Conservation (phyloP, 106 monocot species). For the Vanilla planifolia region DNA sequence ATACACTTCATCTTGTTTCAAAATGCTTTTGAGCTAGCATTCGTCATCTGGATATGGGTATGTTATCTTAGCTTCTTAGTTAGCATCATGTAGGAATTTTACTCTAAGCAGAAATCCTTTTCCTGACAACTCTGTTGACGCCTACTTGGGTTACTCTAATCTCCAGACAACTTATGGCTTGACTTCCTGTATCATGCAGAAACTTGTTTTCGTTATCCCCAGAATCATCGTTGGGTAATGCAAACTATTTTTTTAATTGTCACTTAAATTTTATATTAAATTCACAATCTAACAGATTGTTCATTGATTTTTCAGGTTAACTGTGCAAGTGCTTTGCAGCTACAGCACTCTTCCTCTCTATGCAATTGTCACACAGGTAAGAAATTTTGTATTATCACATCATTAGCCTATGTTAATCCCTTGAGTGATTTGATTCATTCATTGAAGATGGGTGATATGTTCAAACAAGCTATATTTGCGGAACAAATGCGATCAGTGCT, state of each 20-base stretch:
- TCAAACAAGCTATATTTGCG: slow-evolving; percentile 35
- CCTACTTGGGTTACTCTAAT: background rate
- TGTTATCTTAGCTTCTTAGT: too few species aligned
- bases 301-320: slow-evolving; percentile 20
- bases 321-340: slow-evolving; percentile 82
- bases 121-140: background rate
- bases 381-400: background rate
- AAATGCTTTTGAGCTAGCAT: slow-evolving; percentile 86
- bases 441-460: slow-evolving; percentile 40
- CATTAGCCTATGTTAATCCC: too few species aligned
- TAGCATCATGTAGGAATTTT: too few species aligned
- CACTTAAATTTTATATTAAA: background rate
- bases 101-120: background rate
- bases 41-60: slow-evolving; percentile 93
- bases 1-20: slow-evolving; percentile 91
- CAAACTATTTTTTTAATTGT: background rate
- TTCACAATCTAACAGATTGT: background rate
- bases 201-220: slow-evolving; percentile 49
- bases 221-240: slow-evolving; percentile 64
- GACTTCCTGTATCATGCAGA: slow-evolving; percentile 75
- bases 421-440: background rate
- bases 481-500: slow-evolving; percentile 18
- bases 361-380: slow-evolving; percentile 82
- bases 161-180: slow-evolving; percentile 62
- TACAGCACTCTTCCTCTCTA: slow-evolving; percentile 88